Evolutionary conservation across 768 basidiomycete species (phyloP).

Genomic region (Tricholoma bakamatsutake): DNA sequence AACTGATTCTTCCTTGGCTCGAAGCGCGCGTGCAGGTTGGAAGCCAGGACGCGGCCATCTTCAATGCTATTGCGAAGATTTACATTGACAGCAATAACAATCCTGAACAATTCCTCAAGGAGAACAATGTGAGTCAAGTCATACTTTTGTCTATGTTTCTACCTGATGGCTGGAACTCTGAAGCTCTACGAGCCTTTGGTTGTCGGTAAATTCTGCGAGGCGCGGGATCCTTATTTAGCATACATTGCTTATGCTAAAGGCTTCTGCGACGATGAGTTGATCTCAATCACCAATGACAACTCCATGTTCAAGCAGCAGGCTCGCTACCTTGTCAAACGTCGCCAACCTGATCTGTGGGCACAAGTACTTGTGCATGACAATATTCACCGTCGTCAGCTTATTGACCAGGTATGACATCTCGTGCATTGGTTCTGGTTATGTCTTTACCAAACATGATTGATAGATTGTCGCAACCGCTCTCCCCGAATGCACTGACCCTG

Average conservation of each 20-base stretch:
- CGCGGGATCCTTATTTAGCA: conserved; percentile 95
- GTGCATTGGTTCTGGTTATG: not conserved
- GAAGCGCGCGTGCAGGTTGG: conserved; percentile 92
- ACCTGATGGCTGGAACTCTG: conserved; percentile 8
- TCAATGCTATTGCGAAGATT: conserved; percentile 98
- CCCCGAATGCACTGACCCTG: conserved; percentile 95
- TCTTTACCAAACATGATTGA: not conserved
- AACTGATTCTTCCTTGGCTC: conserved; percentile 96
- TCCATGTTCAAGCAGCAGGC: conserved; percentile 99
- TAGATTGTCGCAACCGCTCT: conserved; percentile 92
- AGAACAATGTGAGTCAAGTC: conserved; percentile 77
- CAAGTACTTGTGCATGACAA: conserved; percentile 90
- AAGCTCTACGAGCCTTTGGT: conserved; percentile 95
- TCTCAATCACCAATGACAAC: conserved; percentile 96
- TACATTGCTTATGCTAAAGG: conserved; percentile 99
- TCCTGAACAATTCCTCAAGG: conserved; percentile 96
- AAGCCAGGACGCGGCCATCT: conserved; percentile 88
- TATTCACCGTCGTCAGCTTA: conserved; percentile 85
- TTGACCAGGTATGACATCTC: conserved; percentile 70
- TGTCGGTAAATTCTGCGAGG: conserved; percentile 99
- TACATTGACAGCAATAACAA: conserved; percentile 99
- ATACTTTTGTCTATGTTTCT: not conserved
- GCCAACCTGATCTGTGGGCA: conserved; percentile 92
- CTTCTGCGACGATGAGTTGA: conserved; percentile 96
- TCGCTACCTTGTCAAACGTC: conserved; percentile 94